Base-by-base conservation (phyloP, 129 eudicot species). In the Pulicaria dysenterica region DNA sequence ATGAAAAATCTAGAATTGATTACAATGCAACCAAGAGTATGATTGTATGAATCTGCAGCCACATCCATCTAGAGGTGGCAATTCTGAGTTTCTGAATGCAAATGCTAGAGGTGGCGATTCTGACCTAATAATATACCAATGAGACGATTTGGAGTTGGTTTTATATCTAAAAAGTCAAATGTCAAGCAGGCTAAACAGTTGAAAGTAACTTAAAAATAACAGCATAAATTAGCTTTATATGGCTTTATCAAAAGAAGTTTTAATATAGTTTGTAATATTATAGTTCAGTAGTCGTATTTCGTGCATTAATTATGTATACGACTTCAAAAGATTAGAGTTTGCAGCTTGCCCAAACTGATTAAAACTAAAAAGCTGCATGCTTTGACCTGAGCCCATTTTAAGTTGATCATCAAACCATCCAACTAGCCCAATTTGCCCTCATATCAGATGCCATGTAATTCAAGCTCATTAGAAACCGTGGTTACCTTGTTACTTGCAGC, bases 401-500 rank as follows among this genome's bases (percentile, higher is more conserved):
- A 59, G 45, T 37, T 59, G 6, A 6, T 38, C 3, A 17, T 5
- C 65, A 38, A 9, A 13, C 62, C 5, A 6, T 7, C 40, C 62
- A 34, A 59, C 59, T 36, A 34, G 8, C 59, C 59, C 11, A 17
- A 15, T 59, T 36, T 13, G 9, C 11, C 65, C 24, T 47, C 9
- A 31, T 39, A 40, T 31, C 37, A 59, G 16, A 62, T 8, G 67
- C 59, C 7, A 41, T 49, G 5, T 24, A 50, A 50, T 39, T 41
- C 42, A 39, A 63, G 39, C 55, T 40, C 36, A 12, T n/a, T 41
- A 63, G 1, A 62, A 51, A 42, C 3, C 7, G 38, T 55, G 58
- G 43, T 67, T 59, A 87, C 94, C 95, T 81, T 86, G 76, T 72
- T 83, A 67, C 80, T 73, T 16, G 96, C 94, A 44, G 86, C 94